phyloP scores from a whole-genome alignment of 2,329 filamentous ascomycete genomes.

The Aspergillus brasiliensis region DNA sequence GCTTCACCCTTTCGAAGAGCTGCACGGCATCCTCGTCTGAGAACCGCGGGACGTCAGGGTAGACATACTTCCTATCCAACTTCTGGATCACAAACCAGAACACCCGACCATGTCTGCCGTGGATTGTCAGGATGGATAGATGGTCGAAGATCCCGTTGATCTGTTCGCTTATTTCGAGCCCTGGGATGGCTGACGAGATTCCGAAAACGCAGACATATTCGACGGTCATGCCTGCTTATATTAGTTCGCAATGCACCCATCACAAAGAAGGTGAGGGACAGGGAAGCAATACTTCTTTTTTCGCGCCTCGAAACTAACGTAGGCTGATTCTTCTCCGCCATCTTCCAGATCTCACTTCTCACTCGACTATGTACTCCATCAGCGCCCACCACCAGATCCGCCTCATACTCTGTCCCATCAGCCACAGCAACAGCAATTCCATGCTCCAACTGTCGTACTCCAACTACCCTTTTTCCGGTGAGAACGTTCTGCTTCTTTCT shows the following conservation, averaged over 20 bases:
- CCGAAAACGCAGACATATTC: conserved; percentile 37
- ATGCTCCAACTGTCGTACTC: conserved; percentile 25
- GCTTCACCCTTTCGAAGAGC: conserved; percentile 9
- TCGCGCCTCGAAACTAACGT: conserved; percentile 7
- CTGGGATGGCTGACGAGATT: conserved; percentile 23
- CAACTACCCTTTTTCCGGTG: conserved; percentile 30
- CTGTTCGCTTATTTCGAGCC: conserved; percentile 21
- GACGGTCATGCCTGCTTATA: conserved; percentile 19
- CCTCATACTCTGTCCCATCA: conserved; percentile 38
- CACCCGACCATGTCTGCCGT: conserved; percentile 23
- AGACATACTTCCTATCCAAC: conserved; percentile 23
- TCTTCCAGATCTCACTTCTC: conserved; percentile 37
- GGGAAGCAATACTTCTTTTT: conserved; percentile 8
- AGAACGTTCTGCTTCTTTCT: conserved; percentile 34
- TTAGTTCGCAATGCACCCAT: neutral
- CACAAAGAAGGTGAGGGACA: neutral
- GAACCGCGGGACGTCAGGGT: conserved; percentile 26
- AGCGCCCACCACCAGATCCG: conserved; percentile 44
- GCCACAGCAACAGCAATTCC: conserved; percentile 34
- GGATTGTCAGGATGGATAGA: conserved; percentile 20
- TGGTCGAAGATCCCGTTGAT: conserved; percentile 19
- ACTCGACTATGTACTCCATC: conserved; percentile 48
- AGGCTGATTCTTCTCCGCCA: conserved; percentile 11
- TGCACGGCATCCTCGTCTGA: conserved; percentile 22
- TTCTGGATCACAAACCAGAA: conserved; percentile 34